Conservation (phyloP, 768 basidiomycete genomes). For the Russula brevipes region DNA sequence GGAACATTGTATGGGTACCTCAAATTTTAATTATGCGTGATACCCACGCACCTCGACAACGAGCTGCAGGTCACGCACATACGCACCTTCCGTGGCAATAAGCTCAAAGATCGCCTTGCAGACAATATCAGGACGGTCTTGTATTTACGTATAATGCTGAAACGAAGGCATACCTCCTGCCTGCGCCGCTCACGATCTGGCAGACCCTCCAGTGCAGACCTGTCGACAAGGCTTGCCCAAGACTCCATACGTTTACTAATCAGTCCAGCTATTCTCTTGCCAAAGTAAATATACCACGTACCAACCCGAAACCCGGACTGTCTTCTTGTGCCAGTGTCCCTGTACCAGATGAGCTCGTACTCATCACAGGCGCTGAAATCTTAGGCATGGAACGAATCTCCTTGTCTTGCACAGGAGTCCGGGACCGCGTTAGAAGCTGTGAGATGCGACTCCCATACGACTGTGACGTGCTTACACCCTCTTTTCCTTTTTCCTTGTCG, state of each 20-base stretch:
- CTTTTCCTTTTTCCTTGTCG: conserved; percentile 32
- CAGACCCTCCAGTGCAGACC: conserved; percentile 74
- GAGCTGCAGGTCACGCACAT: conserved; percentile 87
- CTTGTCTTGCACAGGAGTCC: conserved; percentile 46
- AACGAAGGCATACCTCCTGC: conserved; percentile 60
- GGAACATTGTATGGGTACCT: background rate
- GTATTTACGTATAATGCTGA: too few species aligned
- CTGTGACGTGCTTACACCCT: conserved; percentile 8
- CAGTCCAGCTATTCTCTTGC: background rate
- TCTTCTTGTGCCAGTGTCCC: conserved; percentile 36
- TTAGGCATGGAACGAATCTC: conserved; percentile 42
- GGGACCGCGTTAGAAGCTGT: conserved; percentile 58
- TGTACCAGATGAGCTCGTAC: conserved; percentile 40
- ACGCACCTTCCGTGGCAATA: conserved; percentile 83
- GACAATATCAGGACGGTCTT: background rate
- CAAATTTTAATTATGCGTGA: background rate
- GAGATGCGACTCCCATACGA: conserved; percentile 30
- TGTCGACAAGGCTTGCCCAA: conserved; percentile 91
- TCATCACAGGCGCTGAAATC: conserved; percentile 67
- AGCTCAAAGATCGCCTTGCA: conserved; percentile 86
- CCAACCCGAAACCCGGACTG: conserved; percentile 66
- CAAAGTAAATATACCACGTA: conserved; percentile 32
- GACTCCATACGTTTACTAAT: conserved; percentile 43
- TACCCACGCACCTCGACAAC: conserved; percentile 68
- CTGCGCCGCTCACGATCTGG: conserved; percentile 73